These are phyloP conservation scores for Hypericum perforatum DNA, from an alignment of 345 rosid genomes.

Conservation along the genomic window DNA sequence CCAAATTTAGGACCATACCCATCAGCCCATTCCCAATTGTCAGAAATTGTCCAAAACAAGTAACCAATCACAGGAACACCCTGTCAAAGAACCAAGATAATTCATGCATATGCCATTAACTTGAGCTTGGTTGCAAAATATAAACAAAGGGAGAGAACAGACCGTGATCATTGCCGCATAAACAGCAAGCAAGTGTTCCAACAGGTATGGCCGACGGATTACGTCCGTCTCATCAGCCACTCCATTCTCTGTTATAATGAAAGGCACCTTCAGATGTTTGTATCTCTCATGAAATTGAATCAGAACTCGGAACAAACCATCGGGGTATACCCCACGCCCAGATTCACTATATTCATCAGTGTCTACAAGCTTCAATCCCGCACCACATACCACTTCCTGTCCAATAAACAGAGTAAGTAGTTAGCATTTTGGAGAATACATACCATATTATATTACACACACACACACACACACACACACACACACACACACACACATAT, in stretches of 20 bases:
- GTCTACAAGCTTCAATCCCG: conserved; percentile 79
- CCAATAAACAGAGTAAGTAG: conserved; percentile 7
- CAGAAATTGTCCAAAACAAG: conserved; percentile 91
- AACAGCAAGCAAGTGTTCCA: conserved; percentile 83
- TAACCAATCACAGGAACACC: conserved; percentile 87
- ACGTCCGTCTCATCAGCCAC: conserved; percentile 79
- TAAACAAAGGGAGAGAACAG: conserved; percentile 17
- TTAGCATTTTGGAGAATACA: background rate
- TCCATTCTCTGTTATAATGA: conserved; percentile 81
- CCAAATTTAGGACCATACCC: conserved; percentile 99
- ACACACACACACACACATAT: too few species aligned
- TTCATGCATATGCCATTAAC: background rate
- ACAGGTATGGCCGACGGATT: conserved; percentile 72
- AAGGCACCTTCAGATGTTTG: conserved; percentile 67
- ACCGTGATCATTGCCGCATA: conserved; percentile 82
- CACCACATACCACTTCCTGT: conserved; percentile 80
- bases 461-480: too few species aligned
- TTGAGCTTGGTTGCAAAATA: conserved; percentile 9
- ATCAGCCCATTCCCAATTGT: conserved; percentile 99
- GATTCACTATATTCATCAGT: conserved; percentile 97
- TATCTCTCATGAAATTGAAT: conserved; percentile 76
- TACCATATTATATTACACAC: conserved; percentile 2
- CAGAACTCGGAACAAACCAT: conserved; percentile 71
- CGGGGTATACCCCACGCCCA: conserved; percentile 94
- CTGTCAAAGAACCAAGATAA: conserved; percentile 26